Percentiles rank a stretch among this genome's conserved stretches.
phyloP scores from a whole-genome alignment of 2,329 filamentous ascomycete species.

The Cladosporium velox region DNA sequence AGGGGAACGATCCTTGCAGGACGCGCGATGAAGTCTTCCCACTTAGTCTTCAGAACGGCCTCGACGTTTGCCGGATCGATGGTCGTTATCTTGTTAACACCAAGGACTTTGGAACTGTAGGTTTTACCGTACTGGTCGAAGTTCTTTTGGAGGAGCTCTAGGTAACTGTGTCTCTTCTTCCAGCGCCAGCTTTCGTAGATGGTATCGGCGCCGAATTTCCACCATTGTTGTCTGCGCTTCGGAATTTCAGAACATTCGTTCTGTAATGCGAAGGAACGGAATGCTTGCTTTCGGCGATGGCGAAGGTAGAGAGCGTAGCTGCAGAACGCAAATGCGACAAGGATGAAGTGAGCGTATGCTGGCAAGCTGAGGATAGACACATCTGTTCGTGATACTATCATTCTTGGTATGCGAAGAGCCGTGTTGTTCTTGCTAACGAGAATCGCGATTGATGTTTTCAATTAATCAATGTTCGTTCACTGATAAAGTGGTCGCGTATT shows the following conservation, averaged over 20 bases:
- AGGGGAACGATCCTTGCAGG: neutral
- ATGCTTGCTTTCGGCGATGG: neutral
- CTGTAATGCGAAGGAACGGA: neutral
- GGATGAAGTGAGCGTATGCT: neutral
- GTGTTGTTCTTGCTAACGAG: neutral
- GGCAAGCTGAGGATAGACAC: neutral
- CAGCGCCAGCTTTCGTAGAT: slow-evolving; percentile 10
- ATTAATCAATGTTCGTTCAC: neutral
- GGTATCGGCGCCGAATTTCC: slow-evolving; percentile 5
- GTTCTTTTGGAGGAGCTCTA: slow-evolving; percentile 15
- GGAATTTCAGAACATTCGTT: neutral
- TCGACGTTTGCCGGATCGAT: slow-evolving; percentile 20
- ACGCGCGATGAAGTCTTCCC: slow-evolving; percentile 13
- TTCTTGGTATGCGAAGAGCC: neutral
- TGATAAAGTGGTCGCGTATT: neutral
- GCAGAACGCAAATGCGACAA: neutral
- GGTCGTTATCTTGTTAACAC: slow-evolving; percentile 5
- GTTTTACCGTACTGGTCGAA: slow-evolving; percentile 12
- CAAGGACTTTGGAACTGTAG: slow-evolving; percentile 6
- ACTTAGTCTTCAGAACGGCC: slow-evolving; percentile 6
- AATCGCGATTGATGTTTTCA: neutral
- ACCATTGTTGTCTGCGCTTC: slow-evolving; percentile 12
- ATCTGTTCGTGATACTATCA: neutral
- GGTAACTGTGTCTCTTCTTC: slow-evolving; percentile 12
- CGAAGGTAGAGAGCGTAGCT: neutral